Conservation (phyloP, 2,329 filamentous ascomycete genomes). For the Grosmannia clavigera region DNA sequence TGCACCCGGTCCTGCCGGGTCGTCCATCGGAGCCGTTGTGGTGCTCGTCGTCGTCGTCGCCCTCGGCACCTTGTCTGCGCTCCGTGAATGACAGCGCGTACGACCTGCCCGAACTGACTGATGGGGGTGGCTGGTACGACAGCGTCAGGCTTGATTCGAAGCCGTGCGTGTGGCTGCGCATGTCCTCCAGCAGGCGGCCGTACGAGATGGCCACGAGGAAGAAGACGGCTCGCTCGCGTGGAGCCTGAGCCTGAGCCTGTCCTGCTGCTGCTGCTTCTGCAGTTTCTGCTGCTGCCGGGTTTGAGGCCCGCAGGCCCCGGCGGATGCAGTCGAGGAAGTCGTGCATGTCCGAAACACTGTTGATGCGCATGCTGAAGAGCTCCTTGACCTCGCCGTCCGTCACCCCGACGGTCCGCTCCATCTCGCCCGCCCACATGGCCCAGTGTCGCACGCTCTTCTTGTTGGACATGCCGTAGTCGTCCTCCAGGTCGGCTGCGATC, state of each 20-base stretch:
- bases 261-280: too few relatives aligned
- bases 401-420: neutral
- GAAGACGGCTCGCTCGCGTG: neutral
- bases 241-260: too few relatives aligned
- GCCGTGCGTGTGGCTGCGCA: neutral
- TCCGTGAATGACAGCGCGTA: neutral
- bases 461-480: conserved; percentile 2
- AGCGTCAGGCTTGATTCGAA: neutral
- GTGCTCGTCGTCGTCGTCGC: neutral
- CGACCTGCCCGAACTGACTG: neutral
- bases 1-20: neutral
- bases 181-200: neutral
- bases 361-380: conserved; percentile 3
- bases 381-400: neutral
- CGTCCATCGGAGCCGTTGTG: neutral
- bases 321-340: conserved; percentile 1
- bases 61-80: neutral
- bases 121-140: neutral
- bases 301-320: neutral
- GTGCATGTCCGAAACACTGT: conserved; percentile 1
- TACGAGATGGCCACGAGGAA: conserved; percentile 9
- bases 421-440: conserved; percentile 6
- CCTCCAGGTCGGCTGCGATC: conserved; percentile 5
- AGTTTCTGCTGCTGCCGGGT: too few relatives aligned
- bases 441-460: neutral